phyloP scores from a whole-genome alignment of 2,329 filamentous ascomycete genomes.

The Xylariaceae sp. region DNA sequence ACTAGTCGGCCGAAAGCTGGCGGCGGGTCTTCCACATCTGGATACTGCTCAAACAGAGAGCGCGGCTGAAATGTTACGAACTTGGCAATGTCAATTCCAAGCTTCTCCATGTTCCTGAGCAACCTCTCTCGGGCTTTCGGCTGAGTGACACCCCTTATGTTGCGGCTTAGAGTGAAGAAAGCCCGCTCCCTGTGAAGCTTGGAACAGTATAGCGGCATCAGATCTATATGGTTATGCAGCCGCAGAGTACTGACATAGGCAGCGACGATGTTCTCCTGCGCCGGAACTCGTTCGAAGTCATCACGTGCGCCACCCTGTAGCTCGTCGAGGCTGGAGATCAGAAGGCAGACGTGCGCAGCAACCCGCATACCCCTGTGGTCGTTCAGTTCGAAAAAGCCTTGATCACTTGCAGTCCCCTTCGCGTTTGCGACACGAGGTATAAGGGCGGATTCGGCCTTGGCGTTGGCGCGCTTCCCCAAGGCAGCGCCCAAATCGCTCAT shows the following conservation, averaged over 20 bases:
- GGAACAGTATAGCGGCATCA: conserved; percentile 84
- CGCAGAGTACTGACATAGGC: conserved; percentile 77
- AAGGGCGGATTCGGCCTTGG: conserved; percentile 32
- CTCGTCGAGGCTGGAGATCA: conserved; percentile 60
- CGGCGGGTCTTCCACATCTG: conserved; percentile 26
- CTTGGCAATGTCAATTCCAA: conserved; percentile 62
- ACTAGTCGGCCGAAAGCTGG: conserved; percentile 39
- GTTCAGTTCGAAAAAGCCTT: conserved; percentile 45
- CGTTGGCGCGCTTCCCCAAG: conserved; percentile 41
- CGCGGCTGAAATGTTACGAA: conserved; percentile 65
- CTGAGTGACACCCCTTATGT: conserved; percentile 67
- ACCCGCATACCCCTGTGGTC: conserved; percentile 61
- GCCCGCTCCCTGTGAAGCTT: conserved; percentile 59
- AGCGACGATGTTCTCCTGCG: conserved; percentile 68
- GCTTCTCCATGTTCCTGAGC: conserved; percentile 66
- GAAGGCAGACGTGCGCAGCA: conserved; percentile 56
- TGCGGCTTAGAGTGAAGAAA: conserved; percentile 65
- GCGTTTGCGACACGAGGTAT: conserved; percentile 30
- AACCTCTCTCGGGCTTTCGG: conserved; percentile 57
- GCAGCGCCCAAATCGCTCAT: conserved; percentile 52
- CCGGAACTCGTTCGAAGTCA: conserved; percentile 32
- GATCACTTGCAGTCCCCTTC: conserved; percentile 29
- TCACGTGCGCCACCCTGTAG: conserved; percentile 36
- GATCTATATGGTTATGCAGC: conserved; percentile 61
- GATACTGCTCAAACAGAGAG: conserved; percentile 43